Evolutionary conservation across 129 eudicot genomes (phyloP), one percentile per base, ranked within the genome.

Genomic region (Flaveria linearis): DNA sequence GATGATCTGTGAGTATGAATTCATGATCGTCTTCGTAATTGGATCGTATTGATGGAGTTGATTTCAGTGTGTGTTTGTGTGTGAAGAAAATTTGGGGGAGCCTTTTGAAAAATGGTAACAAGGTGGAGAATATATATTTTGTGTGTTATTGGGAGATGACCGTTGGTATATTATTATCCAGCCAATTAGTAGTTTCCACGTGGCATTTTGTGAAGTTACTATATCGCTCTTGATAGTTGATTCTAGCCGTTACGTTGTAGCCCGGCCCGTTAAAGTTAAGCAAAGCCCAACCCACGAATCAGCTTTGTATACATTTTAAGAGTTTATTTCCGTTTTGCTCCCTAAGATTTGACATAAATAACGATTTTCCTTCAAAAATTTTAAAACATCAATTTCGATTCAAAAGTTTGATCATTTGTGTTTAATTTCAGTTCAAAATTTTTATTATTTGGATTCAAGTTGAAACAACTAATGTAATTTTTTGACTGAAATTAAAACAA

Each of bases 1-100:
- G 88, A 79, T 71, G 86, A 82, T 60, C 91, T 76, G 77, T 25
- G 85, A 39, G 3, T 71, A 47, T 7, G 78, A 78, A 23, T 79
- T 82, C 74, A 79, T 76, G 23, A 72, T 57, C 22, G 6, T 4
- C 26, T 23, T 18, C 12, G 30, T 23, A n/a, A 57, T 57, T 52
- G 15, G 78, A 66, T 65, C 68, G 51, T 42, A 57, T 60, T 10
- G 56, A 23, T 25, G 45, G 14, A 16, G 16, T 20, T 46, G 78
- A 73, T 53, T 53, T 42, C 60, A 72, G 78, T 80, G 65, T 75
- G 83, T 52, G 85, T 74, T 39, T 43, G 57, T 60, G 69, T 36
- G 2, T 39, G 72, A 73, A 81, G 43, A 28, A 65, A 71, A 64
- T 33, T 62, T 71, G 81, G 41, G 85, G 70, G 81, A 78, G 58